Conservation (phyloP, 768 basidiomycete genomes). For the Suillus spraguei region DNA sequence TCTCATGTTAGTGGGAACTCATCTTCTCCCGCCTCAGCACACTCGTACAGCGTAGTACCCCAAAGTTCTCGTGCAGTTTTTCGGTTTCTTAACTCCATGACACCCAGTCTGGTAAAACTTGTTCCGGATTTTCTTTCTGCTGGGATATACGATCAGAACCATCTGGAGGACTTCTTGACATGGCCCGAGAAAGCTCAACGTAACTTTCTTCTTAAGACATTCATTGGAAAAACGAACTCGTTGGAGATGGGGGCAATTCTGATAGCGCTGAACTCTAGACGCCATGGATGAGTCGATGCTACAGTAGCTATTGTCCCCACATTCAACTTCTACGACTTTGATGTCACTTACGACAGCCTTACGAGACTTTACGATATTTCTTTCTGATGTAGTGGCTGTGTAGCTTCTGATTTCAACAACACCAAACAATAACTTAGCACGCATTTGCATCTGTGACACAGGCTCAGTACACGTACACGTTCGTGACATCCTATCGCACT, state of each 20-base stretch:
- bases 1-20: not conserved
- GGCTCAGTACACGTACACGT: not conserved
- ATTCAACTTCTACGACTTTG: not conserved
- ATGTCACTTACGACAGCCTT: not conserved
- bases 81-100: not conserved
- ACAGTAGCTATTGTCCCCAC: not conserved
- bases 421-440: not conserved
- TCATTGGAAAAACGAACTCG: not conserved
- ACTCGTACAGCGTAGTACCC: not conserved
- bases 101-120: slow-evolving; percentile 1
- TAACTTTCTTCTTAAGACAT: slow-evolving; percentile 4
- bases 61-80: not conserved
- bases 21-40: not conserved
- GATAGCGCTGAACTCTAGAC: not conserved
- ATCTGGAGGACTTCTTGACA: not conserved
- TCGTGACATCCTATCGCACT: not conserved
- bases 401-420: not conserved
- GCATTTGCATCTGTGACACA: not conserved
- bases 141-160: slow-evolving; percentile 3
- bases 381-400: not conserved
- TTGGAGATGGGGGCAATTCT: slow-evolving; percentile 1
- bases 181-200: slow-evolving; percentile 1
- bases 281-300: not conserved
- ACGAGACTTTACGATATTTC: not conserved
- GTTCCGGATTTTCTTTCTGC: not conserved